These are phyloP conservation scores for Nakataea oryzae DNA, from an alignment of 2,329 filamentous ascomycete species.

Conservation along the genomic window DNA sequence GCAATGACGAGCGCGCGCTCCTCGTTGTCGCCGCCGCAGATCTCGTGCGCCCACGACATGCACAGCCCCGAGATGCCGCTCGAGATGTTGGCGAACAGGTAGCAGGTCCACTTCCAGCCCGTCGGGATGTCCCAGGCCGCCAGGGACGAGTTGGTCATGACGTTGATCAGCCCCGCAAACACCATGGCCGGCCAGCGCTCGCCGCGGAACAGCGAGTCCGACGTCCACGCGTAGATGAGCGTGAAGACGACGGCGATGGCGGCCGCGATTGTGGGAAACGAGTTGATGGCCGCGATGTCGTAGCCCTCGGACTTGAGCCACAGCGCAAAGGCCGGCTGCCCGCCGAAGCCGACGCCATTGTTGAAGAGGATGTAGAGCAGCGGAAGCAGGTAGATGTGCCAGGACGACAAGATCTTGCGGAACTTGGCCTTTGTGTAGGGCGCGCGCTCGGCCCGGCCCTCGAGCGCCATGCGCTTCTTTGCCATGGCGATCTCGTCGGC, in stretches of 20 bases:
- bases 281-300: constrained; percentile 30
- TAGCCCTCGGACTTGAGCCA: constrained; percentile 35
- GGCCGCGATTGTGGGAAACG: constrained; percentile 48
- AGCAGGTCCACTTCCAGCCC: constrained; percentile 55
- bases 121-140: constrained; percentile 32
- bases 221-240: constrained; percentile 54
- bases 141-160: constrained; percentile 27
- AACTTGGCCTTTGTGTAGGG: constrained; percentile 36
- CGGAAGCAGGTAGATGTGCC: constrained; percentile 52
- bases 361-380: constrained; percentile 55
- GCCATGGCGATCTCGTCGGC: constrained; percentile 26
- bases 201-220: constrained; percentile 48
- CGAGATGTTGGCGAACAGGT: constrained; percentile 42
- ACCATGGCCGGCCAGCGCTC: constrained; percentile 55
- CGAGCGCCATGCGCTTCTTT: constrained; percentile 28
- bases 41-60: constrained; percentile 39
- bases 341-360: constrained; percentile 35
- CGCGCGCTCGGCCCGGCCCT: constrained; percentile 30
- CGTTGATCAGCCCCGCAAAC: constrained; percentile 35
- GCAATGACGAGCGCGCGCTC: constrained; percentile 56
- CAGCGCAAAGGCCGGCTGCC: constrained; percentile 43
- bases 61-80: constrained; percentile 34
- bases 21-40: constrained; percentile 43
- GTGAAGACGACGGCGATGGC: constrained; percentile 46
- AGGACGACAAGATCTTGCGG: constrained; percentile 49